Evolutionary conservation across 2,329 filamentous ascomycete genomes (phyloP), one percentile per base, ranked within the genome.

Genomic region (Fusarium coicis): DNA sequence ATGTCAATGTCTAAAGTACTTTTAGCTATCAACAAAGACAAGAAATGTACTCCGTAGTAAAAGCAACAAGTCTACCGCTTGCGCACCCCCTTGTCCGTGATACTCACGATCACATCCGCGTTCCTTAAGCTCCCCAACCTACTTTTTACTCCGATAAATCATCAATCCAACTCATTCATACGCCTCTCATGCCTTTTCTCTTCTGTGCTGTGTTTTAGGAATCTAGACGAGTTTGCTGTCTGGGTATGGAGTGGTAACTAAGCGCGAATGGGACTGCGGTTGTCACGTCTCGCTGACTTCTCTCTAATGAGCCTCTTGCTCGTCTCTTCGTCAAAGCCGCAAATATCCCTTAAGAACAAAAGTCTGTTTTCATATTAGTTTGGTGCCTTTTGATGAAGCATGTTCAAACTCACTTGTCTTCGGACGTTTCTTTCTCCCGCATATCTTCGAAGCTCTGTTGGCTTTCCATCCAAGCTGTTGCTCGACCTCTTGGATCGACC

Each of bases 381-480:
- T 21, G n/a, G 15, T 18, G 32, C n/a, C 4, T 4, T 4, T 36
- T 36, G 5, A 21, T 21, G 4, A 21, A 19, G 19, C 10, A 26
- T 44, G 10, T 12, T 10, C 15, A 11, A 53, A 88, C 92, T 88
- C 84, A 97, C 95, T 93, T 96, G 76, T 94, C 93, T 76, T 93
- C 91, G 57, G 86, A 87, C 49, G 90, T 89, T 79, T 95, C 88
- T 79, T 88, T 87, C 78, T 88, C 87, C 83, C 91, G 92, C 79
- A 94, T 88, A 68, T 89, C 88, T 77, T 93, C 90, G 81, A 97
- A 96, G 70, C 90, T 88, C 74, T 92, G 87, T 81, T 94, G 91
- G 79, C 93, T 93, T 76, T 90, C 88, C 77, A 93, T 92, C 91
- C 92, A 94, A 21, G 89, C 88, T 34, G 84, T 81, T 2, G 88